phyloP scores from a whole-genome alignment of 2,329 filamentous ascomycete species.

The Amauroascus niger region DNA sequence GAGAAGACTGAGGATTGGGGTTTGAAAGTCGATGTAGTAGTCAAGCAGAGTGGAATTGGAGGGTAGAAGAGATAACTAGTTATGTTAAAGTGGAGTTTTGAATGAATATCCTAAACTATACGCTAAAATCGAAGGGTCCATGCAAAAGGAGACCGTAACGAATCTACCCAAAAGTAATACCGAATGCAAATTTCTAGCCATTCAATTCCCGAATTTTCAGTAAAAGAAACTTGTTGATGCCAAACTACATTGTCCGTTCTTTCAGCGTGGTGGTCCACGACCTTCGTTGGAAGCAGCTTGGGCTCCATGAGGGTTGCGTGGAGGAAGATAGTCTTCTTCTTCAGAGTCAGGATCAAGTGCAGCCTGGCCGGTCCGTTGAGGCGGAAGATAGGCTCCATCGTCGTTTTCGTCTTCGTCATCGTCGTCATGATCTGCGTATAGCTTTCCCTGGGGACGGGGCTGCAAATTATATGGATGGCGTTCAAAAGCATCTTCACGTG shows the following conservation, averaged over 20 bases:
- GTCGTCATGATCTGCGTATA: background rate
- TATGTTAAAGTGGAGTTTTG: background rate
- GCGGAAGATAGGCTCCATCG: background rate
- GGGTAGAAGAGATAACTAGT: background rate
- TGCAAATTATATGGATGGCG: background rate
- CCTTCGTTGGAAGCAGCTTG: background rate
- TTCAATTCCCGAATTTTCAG: no score
- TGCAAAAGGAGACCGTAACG: background rate
- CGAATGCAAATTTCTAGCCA: background rate
- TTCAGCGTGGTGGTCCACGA: background rate
- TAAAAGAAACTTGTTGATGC: no score
- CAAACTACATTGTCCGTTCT: background rate
- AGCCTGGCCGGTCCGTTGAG: no score
- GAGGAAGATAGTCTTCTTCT: background rate
- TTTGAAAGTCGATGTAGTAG: conserved; percentile 31
- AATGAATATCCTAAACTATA: background rate
- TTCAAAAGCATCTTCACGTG: background rate
- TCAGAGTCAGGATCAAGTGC: background rate
- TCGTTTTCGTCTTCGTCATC: conserved; percentile 1
- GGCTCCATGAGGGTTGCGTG: background rate
- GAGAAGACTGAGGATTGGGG: conserved; percentile 33
- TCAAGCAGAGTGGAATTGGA: conserved; percentile 2
- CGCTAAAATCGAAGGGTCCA: background rate
- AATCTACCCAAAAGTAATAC: background rate
- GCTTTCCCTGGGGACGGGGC: background rate